A percentile compares a stretch with the other conserved stretches of the same genome.
Evolutionary conservation across 257 asterid species (phyloP).

Genomic region (Solanum medicagineum): DNA sequence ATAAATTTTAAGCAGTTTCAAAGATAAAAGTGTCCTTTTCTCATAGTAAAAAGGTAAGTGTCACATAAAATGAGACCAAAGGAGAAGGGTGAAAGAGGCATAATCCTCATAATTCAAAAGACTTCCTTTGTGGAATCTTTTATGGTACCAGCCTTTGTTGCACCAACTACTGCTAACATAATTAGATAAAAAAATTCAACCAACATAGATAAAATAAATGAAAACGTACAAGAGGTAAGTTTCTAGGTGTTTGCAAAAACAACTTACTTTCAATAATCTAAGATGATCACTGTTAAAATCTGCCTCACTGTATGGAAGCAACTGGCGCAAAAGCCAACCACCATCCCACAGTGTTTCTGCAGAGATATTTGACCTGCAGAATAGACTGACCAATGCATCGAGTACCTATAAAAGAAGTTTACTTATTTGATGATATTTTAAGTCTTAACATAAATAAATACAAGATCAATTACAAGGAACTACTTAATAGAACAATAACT

Average conservation of each 20-base stretch:
- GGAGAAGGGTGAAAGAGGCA: not conserved
- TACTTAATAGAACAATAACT: no score
- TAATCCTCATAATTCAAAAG: not conserved
- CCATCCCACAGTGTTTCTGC: constrained; percentile 98
- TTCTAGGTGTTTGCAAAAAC: constrained; percentile 1
- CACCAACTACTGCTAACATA: not conserved
- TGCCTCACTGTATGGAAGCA: constrained; percentile 77
- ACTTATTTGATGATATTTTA: not conserved
- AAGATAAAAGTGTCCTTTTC: not conserved
- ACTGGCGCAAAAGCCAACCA: constrained; percentile 99
- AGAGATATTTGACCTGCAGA: constrained; percentile 79
- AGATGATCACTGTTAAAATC: constrained; percentile 67
- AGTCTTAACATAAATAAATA: not conserved
- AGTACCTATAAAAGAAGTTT: constrained; percentile 55
- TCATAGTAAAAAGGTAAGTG: not conserved
- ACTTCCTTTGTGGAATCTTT: not conserved
- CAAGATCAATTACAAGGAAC: not conserved
- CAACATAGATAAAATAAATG: not conserved
- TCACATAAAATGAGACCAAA: not conserved
- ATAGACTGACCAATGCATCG: constrained; percentile 89
- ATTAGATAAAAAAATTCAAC: not conserved
- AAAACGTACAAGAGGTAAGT: not conserved
- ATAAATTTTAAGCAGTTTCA: not conserved
- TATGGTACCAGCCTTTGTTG: not conserved
- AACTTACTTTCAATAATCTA: constrained; percentile 60